These are phyloP conservation scores for Lentinula boryana DNA, from an alignment of 768 basidiomycete species.

Conservation along the genomic window DNA sequence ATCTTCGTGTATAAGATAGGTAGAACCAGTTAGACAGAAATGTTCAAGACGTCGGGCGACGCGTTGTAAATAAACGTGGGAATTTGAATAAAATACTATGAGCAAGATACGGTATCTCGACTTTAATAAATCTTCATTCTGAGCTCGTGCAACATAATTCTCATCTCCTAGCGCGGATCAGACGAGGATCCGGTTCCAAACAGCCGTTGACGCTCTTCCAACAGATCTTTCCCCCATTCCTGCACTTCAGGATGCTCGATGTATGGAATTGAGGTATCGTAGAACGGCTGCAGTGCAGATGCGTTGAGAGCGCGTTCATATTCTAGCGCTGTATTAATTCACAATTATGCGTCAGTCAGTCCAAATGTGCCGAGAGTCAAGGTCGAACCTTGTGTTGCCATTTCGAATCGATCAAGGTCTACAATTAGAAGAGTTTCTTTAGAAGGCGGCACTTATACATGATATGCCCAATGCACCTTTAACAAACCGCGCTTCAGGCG, in stretches of 20 bases:
- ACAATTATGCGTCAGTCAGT: not conserved
- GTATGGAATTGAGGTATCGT: slow-evolving; percentile 71
- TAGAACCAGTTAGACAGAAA: no score
- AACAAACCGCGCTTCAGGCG: slow-evolving; percentile 77
- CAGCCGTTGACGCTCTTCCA: slow-evolving; percentile 34
- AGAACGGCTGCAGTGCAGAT: slow-evolving; percentile 63
- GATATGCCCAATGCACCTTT: slow-evolving; percentile 46
- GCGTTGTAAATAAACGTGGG: no score
- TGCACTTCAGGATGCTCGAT: slow-evolving; percentile 69
- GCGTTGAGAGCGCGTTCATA: slow-evolving; percentile 55
- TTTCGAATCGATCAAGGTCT: slow-evolving; percentile 87
- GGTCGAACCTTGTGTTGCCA: slow-evolving; percentile 71
- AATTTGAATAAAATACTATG: no score
- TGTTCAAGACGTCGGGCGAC: no score
- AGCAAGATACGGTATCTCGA: no score
- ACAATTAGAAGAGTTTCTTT: not conserved
- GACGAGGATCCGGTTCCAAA: not conserved
- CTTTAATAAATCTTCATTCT: no score
- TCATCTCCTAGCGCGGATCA: not conserved
- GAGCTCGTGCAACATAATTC: no score
- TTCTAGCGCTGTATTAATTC: slow-evolving; percentile 47
- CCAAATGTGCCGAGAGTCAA: not conserved
- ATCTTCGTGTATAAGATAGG: no score
- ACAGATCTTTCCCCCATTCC: slow-evolving; percentile 59
- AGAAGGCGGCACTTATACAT: not conserved